Base-by-base conservation (phyloP, 139 green algal species). In the Pleodorina starrii region DNA sequence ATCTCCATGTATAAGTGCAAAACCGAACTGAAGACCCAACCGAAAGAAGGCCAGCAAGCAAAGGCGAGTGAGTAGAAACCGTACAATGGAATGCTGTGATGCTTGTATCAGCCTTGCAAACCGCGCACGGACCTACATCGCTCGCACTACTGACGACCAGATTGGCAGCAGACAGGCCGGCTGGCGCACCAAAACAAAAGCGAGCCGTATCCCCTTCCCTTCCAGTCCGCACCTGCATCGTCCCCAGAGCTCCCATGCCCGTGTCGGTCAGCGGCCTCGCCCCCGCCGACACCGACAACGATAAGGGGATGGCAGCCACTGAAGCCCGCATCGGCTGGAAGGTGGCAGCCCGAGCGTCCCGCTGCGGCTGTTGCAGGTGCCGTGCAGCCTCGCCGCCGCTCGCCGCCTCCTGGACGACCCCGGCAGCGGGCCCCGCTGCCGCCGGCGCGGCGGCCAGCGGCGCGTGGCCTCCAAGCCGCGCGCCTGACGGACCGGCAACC, bases 321-420 rank as follows among this genome's bases (percentile, higher is more conserved):
- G 76, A 84, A 6, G 76, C 76, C 2, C 76, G 48, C 48, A 84
- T 36, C 11, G 69, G 76, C 4, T 48, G n/a, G 3, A 84, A 32
- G 76, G 35, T 71, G 48, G 14, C 48, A 0, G 76, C 7, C 32
- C 76, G 74, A 5, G 23, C 27, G n/a, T 82, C 44, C 27, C 4
- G 19, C 43, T 82, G 76, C n/a, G 69, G 74, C 38, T 80, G 72
- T 6, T 73, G n/a, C 69, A n/a, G 57, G 14, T 69, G 57, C 19
- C 23, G 57, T 69, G 69, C 72, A 46, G 6, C 69, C 10, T 80
- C 72, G 25, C 25, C 43, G 72, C 72, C 42, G 72, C 54, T 25
- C 54, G 29, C 54, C 54, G 29, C 54, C 7, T 80, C 72, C 40
- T 80, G 72, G 9, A 2, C 72, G 2, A 40, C 72, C 5, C 21